Conservation (phyloP, 2,329 filamentous ascomycete species). For the Coniochaeta hoffmannii region DNA sequence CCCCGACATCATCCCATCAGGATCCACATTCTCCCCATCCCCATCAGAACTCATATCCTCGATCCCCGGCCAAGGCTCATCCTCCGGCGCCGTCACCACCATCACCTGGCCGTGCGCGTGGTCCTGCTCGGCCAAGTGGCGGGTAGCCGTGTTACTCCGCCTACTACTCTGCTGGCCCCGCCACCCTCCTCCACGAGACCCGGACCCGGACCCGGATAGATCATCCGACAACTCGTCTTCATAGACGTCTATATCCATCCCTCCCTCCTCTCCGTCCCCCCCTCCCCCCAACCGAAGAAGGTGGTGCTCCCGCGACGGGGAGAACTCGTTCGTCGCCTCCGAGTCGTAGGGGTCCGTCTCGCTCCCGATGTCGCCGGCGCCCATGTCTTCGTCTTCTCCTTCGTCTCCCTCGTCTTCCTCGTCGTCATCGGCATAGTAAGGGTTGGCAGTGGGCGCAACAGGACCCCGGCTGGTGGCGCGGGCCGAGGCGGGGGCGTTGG, state of each 20-base stretch:
- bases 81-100: conserved; percentile 32
- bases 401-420: conserved; percentile 26
- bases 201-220: too few species aligned
- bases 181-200: conserved; percentile 21
- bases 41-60: conserved; percentile 44
- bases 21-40: conserved; percentile 46
- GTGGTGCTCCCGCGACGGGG: conserved; percentile 4
- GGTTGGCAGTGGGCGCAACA: conserved; percentile 4
- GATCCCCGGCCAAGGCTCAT: conserved; percentile 50
- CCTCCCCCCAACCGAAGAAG: not conserved
- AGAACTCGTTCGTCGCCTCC: conserved; percentile 27
- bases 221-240: conserved; percentile 24
- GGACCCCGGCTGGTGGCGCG: conserved; percentile 15
- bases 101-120: conserved; percentile 7
- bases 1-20: too few species aligned
- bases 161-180: conserved; percentile 5
- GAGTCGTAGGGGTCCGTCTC: conserved; percentile 18
- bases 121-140: conserved; percentile 6
- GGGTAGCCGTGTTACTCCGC: not conserved
- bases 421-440: conserved; percentile 18
- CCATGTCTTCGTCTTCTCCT: conserved; percentile 17
- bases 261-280: conserved; percentile 17
- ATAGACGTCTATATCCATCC: conserved; percentile 20
- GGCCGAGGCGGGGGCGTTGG: conserved; percentile 44
- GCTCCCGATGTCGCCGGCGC: conserved; percentile 10